phyloP scores from a whole-genome alignment of 2,329 filamentous ascomycete genomes.

The Pseudogymnoascus sp. region DNA sequence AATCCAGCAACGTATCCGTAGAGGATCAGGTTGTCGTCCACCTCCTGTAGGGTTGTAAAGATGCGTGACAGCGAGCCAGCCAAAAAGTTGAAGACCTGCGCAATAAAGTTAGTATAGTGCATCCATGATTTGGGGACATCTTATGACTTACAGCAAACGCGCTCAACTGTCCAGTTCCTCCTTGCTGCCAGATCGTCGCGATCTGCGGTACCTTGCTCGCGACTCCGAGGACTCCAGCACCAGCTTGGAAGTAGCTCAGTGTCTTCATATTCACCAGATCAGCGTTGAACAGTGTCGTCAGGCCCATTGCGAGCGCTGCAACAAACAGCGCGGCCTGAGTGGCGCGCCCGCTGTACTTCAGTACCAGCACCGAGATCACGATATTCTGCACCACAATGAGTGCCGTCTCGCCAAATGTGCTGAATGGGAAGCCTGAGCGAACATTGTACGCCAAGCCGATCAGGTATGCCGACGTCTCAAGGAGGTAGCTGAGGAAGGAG shows the following conservation, averaged over 20 bases:
- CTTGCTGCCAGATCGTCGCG: conserved; percentile 71
- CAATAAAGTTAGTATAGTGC: neutral
- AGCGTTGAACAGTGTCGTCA: conserved; percentile 62
- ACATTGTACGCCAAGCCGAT: conserved; percentile 89
- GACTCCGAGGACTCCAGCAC: conserved; percentile 72
- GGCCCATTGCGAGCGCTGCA: conserved; percentile 61
- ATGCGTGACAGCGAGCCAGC: conserved; percentile 86
- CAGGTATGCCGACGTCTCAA: conserved; percentile 82
- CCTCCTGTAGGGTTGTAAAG: conserved; percentile 96
- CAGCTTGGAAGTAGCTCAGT: conserved; percentile 63
- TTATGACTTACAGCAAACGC: conserved; percentile 74
- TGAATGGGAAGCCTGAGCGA: conserved; percentile 87
- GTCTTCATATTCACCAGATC: conserved; percentile 49
- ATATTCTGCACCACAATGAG: conserved; percentile 90
- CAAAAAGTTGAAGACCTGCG: conserved; percentile 95
- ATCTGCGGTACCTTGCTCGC: conserved; percentile 95
- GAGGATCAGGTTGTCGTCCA: conserved; percentile 91
- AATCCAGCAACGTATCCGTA: conserved; percentile 93
- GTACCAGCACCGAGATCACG: conserved; percentile 75
- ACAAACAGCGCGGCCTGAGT: conserved; percentile 69
- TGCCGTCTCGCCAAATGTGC: conserved; percentile 91
- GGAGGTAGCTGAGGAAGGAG: conserved; percentile 81
- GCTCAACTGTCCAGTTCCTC: conserved; percentile 88
- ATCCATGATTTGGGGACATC: neutral
- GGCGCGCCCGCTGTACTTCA: conserved; percentile 68